Evolutionary conservation across 1,284 basidiomycete species (phyloP).

Genomic region (Cronartium ribicola): DNA sequence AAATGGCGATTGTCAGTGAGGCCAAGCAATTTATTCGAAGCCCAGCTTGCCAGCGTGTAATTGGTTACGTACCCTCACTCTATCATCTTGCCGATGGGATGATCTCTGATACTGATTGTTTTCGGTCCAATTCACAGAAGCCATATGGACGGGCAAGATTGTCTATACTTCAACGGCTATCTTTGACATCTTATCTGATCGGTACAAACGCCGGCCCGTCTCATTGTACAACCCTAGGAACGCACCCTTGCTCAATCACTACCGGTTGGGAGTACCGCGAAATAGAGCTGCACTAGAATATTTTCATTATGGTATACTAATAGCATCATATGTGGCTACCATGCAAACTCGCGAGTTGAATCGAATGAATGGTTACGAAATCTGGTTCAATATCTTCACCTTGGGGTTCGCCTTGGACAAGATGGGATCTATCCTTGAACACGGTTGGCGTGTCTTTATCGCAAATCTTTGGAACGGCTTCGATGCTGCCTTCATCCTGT

Average conservation of each 20-base stretch:
- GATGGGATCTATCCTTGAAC: slow-evolving; percentile 46
- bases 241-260: slow-evolving; percentile 54
- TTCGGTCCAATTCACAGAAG: slow-evolving; percentile 40
- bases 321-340: slow-evolving; percentile 51
- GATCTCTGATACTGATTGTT: neutral
- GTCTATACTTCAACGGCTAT: slow-evolving; percentile 48
- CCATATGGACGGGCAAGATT: slow-evolving; percentile 48
- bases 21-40: slow-evolving; percentile 49
- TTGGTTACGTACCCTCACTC: slow-evolving; percentile 43
- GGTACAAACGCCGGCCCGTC: slow-evolving; percentile 53
- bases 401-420: slow-evolving; percentile 50
- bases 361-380: slow-evolving; percentile 42
- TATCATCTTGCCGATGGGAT: neutral
- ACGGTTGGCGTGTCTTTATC: slow-evolving; percentile 50
- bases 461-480: slow-evolving; percentile 51
- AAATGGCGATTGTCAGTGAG: slow-evolving; percentile 48
- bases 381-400: slow-evolving; percentile 49
- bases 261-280: slow-evolving; percentile 52
- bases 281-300: slow-evolving; percentile 50
- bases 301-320: slow-evolving; percentile 50
- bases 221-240: slow-evolving; percentile 52
- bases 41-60: slow-evolving; percentile 48
- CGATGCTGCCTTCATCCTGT: slow-evolving; percentile 51
- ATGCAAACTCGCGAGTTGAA: slow-evolving; percentile 45
- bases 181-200: slow-evolving; percentile 51